phyloP scores from a whole-genome alignment of 1,284 basidiomycete genomes.

The Vanrija pseudolonga region DNA sequence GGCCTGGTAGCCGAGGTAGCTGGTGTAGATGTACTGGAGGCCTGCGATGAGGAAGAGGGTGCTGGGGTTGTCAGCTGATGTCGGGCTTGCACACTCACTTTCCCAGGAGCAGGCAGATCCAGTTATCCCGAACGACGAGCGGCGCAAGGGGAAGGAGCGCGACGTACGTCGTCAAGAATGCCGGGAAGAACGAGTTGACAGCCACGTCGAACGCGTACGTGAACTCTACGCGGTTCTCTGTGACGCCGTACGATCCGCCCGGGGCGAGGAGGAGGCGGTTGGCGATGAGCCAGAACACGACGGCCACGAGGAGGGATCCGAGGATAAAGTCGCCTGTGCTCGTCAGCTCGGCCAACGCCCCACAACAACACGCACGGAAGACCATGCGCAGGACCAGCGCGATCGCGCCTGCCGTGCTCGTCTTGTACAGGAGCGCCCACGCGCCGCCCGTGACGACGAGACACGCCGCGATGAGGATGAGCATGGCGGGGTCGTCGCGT shows the following conservation, averaged over 20 bases:
- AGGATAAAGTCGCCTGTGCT: constrained; percentile 67
- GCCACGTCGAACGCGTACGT: constrained; percentile 92
- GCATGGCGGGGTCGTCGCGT: constrained; percentile 87
- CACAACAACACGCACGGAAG: constrained; percentile 55
- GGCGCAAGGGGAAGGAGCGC: constrained; percentile 79
- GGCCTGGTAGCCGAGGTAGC: constrained; percentile 80
- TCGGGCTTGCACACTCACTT: constrained; percentile 54
- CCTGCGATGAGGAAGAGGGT: constrained; percentile 82
- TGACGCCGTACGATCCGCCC: constrained; percentile 58
- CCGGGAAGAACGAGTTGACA: constrained; percentile 89
- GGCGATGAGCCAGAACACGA: constrained; percentile 73
- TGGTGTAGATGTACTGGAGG: constrained; percentile 81
- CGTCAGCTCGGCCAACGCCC: not conserved
- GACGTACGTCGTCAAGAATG: constrained; percentile 81
- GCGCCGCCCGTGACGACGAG: constrained; percentile 65
- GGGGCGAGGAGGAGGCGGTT: constrained; percentile 70
- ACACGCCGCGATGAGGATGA: constrained; percentile 74
- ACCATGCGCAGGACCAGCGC: constrained; percentile 73
- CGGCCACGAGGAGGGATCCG: constrained; percentile 67
- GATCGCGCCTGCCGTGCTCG: constrained; percentile 58
- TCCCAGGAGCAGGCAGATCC: constrained; percentile 87
- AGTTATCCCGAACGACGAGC: constrained; percentile 74
- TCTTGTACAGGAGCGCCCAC: constrained; percentile 81
- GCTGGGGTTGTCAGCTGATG: constrained; percentile 18
- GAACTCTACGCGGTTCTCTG: constrained; percentile 77